Conservation (phyloP, 768 basidiomycete species). For the Lentinula sp. region DNA sequence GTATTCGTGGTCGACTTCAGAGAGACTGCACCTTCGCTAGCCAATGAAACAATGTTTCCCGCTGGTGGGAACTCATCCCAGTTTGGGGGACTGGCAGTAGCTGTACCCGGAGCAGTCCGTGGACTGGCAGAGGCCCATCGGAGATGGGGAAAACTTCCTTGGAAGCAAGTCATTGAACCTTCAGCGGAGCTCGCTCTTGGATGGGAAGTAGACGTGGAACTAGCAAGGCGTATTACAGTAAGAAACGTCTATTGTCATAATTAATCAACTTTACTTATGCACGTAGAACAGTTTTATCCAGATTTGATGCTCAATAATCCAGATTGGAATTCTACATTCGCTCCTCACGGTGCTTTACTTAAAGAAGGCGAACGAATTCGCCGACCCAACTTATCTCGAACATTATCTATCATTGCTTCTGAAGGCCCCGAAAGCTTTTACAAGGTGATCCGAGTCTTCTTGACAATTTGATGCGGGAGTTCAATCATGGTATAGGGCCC, state of each 20-base stretch:
- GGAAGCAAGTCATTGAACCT: conserved; percentile 74
- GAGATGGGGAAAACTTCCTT: conserved; percentile 77
- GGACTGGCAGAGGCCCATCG: conserved; percentile 82
- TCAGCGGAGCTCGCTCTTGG: conserved; percentile 68
- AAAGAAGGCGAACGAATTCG: conserved; percentile 70
- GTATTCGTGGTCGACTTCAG: conserved; percentile 82
- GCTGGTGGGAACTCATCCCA: conserved; percentile 44
- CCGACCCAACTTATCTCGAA: conserved; percentile 71
- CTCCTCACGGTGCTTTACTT: conserved; percentile 65
- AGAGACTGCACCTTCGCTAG: conserved; percentile 72
- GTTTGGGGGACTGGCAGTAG: conserved; percentile 83
- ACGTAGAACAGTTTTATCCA: conserved; percentile 26
- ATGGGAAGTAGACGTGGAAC: conserved; percentile 75
- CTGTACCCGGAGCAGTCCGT: conserved; percentile 84
- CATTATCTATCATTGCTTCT: conserved; percentile 66
- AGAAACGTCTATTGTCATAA: conserved; percentile 12
- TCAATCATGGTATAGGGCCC: conserved; percentile 45
- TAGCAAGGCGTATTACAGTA: conserved; percentile 69
- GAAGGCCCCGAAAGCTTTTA: conserved; percentile 84
- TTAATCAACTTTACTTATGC: neutral
- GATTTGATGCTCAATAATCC: conserved; percentile 59
- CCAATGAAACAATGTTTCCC: conserved; percentile 75
- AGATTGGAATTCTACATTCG: conserved; percentile 82
- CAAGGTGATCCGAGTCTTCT: conserved; percentile 34
- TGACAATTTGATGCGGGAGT: conserved; percentile 3